phyloP scores from a whole-genome alignment of 352 stramenopile genomes.

The Globisporangium heterothallicum region DNA sequence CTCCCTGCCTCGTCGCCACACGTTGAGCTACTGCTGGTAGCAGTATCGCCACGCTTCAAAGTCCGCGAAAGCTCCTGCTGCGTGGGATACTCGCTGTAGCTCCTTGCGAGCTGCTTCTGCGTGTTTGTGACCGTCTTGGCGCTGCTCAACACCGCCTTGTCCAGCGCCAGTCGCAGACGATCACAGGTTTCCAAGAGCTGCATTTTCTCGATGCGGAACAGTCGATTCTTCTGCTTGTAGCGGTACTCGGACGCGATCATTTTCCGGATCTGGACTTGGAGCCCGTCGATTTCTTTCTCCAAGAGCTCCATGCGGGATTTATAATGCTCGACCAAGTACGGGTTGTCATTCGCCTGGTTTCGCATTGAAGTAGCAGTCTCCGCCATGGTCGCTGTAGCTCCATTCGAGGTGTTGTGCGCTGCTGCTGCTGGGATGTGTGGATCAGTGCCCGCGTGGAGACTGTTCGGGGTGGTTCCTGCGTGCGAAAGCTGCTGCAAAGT shows the following conservation, averaged over 20 bases:
- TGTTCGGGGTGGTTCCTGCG: not conserved
- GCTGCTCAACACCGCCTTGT: conserved; percentile 30
- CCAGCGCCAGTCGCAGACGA: conserved; percentile 36
- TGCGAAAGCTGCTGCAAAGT: not conserved
- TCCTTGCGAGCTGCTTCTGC: conserved; percentile 7
- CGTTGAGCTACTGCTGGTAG: too few species aligned
- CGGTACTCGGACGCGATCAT: conserved; percentile 77
- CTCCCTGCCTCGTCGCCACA: not conserved
- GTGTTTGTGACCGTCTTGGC: conserved; percentile 26
- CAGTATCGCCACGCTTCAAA: not conserved
- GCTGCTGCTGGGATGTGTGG: not conserved
- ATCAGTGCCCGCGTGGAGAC: not conserved
- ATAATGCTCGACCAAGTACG: conserved; percentile 65
- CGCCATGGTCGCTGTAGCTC: not conserved
- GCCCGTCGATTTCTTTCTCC: conserved; percentile 45
- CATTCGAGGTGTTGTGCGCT: not conserved
- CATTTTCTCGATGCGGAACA: conserved; percentile 39
- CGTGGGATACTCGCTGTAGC: conserved; percentile 15
- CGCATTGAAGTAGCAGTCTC: not conserved
- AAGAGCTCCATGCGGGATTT: conserved; percentile 42
- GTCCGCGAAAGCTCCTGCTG: too few species aligned
- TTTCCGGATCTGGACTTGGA: conserved; percentile 70
- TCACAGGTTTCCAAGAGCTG: conserved; percentile 45
- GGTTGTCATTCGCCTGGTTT: conserved; percentile 42
- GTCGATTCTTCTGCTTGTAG: conserved; percentile 64